phyloP scores from a whole-genome alignment of 2,329 filamentous ascomycete species.

The Trichoderma harzianum region DNA sequence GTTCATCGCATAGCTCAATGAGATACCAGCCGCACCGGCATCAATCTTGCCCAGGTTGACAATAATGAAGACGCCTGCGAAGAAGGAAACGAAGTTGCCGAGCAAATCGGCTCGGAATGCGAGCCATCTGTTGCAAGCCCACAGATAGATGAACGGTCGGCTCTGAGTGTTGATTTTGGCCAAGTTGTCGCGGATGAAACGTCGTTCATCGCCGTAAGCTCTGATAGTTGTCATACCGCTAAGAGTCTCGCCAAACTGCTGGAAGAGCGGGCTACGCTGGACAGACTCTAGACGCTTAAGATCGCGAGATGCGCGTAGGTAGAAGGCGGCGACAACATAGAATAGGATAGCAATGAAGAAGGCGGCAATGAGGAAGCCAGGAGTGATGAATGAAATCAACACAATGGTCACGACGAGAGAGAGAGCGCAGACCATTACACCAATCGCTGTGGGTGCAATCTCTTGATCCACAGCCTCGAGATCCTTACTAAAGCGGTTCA shows the following conservation, averaged over 20 bases:
- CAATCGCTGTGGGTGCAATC: slow-evolving; percentile 85
- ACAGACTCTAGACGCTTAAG: slow-evolving; percentile 93
- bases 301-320: slow-evolving; percentile 88
- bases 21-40: slow-evolving; percentile 87
- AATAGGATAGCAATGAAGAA: slow-evolving; percentile 82
- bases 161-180: slow-evolving; percentile 84
- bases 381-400: slow-evolving; percentile 84
- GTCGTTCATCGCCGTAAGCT: slow-evolving; percentile 88
- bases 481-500: slow-evolving; percentile 98
- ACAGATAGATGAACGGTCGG: slow-evolving; percentile 91
- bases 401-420: slow-evolving; percentile 79
- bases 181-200: slow-evolving; percentile 91
- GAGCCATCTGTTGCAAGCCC: slow-evolving; percentile 96
- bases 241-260: slow-evolving; percentile 95
- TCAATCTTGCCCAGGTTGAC: slow-evolving; percentile 78
- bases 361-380: slow-evolving; percentile 82
- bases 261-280: slow-evolving; percentile 90
- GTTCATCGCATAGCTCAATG: slow-evolving; percentile 90
- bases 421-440: slow-evolving; percentile 61
- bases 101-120: slow-evolving; percentile 87
- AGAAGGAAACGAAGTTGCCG: slow-evolving; percentile 89
- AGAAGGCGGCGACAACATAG: slow-evolving; percentile 78
- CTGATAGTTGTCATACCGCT: slow-evolving; percentile 95
- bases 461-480: slow-evolving; percentile 94
- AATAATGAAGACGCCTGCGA: slow-evolving; percentile 87